A percentile compares a stretch with the other conserved stretches of the same genome.
Evolutionary conservation across 2,329 filamentous ascomycete genomes (phyloP).

Genomic region (Aspergillus sojae): DNA sequence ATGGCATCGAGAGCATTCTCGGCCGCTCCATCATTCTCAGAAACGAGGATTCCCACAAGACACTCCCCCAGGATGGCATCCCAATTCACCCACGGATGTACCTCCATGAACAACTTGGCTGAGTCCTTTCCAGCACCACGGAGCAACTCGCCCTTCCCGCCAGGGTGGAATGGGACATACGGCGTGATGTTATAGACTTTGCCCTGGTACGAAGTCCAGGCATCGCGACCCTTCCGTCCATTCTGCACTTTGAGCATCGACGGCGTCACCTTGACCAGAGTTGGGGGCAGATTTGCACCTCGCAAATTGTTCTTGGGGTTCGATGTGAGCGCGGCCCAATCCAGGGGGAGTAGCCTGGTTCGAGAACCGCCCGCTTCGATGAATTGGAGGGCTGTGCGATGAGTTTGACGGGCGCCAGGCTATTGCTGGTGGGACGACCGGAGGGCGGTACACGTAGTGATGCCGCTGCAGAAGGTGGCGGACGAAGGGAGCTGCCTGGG

Average conservation of each 20-base stretch:
- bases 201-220: slow-evolving; percentile 87
- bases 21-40: slow-evolving; percentile 50
- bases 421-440: slow-evolving; percentile 45
- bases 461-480: slow-evolving; percentile 49
- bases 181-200: slow-evolving; percentile 93
- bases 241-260: slow-evolving; percentile 76
- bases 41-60: slow-evolving; percentile 63
- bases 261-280: slow-evolving; percentile 74
- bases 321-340: slow-evolving; percentile 82
- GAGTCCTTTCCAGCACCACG: slow-evolving; percentile 69
- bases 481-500: slow-evolving; percentile 34
- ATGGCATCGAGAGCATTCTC: slow-evolving; percentile 57
- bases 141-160: slow-evolving; percentile 66
- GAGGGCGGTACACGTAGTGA: slow-evolving; percentile 44
- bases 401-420: slow-evolving; percentile 46
- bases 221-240: slow-evolving; percentile 80
- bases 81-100: slow-evolving; percentile 71
- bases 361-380: slow-evolving; percentile 55
- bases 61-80: slow-evolving; percentile 66
- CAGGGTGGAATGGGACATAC: slow-evolving; percentile 88
- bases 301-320: slow-evolving; percentile 67
- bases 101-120: slow-evolving; percentile 62
- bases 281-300: slow-evolving; percentile 55
- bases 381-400: slow-evolving; percentile 51
- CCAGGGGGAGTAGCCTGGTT: slow-evolving; percentile 90